These are phyloP conservation scores for Ascochyta lentis DNA, from an alignment of 2,329 filamentous ascomycete species.

Conservation along the genomic window DNA sequence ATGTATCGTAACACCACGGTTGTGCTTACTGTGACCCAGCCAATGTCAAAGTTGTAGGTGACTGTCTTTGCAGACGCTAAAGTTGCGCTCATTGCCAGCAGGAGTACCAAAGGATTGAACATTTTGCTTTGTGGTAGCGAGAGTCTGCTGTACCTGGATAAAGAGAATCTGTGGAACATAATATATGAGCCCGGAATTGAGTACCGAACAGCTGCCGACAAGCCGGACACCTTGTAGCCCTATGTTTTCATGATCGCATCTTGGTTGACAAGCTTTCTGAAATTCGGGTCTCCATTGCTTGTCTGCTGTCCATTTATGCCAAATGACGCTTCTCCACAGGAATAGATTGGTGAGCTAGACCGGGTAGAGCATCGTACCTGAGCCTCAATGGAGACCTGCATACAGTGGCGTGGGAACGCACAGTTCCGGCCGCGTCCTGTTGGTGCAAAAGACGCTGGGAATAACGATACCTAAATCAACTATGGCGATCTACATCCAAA, in stretches of 20 bases:
- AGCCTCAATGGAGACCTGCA: constrained; percentile 11
- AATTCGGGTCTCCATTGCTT: constrained; percentile 4
- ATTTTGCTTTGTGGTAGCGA: constrained; percentile 7
- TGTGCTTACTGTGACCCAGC: constrained; percentile 53
- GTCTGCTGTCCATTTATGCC: constrained; percentile 2
- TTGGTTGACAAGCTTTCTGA: neutral
- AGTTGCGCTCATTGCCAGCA: constrained; percentile 16
- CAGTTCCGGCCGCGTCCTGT: neutral
- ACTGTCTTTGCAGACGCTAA: constrained; percentile 45
- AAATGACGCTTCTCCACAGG: neutral
- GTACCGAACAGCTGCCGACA: neutral
- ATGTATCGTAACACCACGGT: neutral
- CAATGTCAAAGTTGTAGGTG: constrained; percentile 59
- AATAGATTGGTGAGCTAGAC: neutral
- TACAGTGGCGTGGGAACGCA: constrained; percentile 1
- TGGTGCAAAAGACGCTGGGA: neutral
- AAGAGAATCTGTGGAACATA: neutral
- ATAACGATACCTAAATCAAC: neutral
- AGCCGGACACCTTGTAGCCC: neutral
- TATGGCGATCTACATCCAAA: constrained; percentile 12
- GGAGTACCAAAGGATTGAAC: constrained; percentile 6
- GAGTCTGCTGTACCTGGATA: neutral
- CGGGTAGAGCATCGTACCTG: neutral
- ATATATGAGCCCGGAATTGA: neutral
- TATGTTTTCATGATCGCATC: constrained; percentile 1